A percentile compares a stretch with the other conserved stretches of the same genome.
These are phyloP conservation scores for Coffea canephora DNA, from an alignment of 257 asterid species.

Conservation along the genomic window DNA sequence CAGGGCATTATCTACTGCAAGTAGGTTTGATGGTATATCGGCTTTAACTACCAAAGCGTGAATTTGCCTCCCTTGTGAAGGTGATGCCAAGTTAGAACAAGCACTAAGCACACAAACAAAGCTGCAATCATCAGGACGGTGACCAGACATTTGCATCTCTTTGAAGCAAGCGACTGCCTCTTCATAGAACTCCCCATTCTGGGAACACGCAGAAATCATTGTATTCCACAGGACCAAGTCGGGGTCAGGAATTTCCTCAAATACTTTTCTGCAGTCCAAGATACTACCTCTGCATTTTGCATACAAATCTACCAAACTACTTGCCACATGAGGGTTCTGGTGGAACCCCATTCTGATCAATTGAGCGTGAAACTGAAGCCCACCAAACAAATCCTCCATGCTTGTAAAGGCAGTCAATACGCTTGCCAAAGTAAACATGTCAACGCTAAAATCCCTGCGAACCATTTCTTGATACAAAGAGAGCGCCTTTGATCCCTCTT, in stretches of 20 bases:
- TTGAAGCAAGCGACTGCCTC: slow-evolving; percentile 62
- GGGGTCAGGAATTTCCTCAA: slow-evolving; percentile 46
- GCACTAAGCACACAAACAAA: slow-evolving; percentile 62
- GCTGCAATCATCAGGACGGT: slow-evolving; percentile 69
- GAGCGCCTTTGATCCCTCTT: slow-evolving; percentile 58
- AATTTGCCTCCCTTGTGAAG: slow-evolving; percentile 69
- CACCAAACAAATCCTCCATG: slow-evolving; percentile 63
- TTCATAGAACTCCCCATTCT: slow-evolving; percentile 48
- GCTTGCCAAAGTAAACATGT: slow-evolving; percentile 75
- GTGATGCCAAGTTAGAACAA: slow-evolving; percentile 53
- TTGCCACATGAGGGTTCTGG: slow-evolving; percentile 57
- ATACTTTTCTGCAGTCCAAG: slow-evolving; percentile 42
- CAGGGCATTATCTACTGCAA: slow-evolving; percentile 62
- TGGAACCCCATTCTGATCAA: slow-evolving; percentile 61
- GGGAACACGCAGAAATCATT: slow-evolving; percentile 69
- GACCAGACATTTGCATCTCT: slow-evolving; percentile 57
- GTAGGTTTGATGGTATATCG: slow-evolving; percentile 41
- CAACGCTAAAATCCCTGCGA: slow-evolving; percentile 37
- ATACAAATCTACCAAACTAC: slow-evolving; percentile 70
- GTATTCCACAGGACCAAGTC: slow-evolving; percentile 80
- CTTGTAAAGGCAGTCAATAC: slow-evolving; percentile 65
- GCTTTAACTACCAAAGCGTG: slow-evolving; percentile 62
- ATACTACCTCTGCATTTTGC: slow-evolving; percentile 49
- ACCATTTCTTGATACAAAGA: slow-evolving; percentile 63
- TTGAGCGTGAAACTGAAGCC: slow-evolving; percentile 63